Percentiles rank a stretch among this genome's conserved stretches.
These are phyloP conservation scores for Tulasnella sp. DNA, from an alignment of 768 basidiomycete species.

Conservation along the genomic window DNA sequence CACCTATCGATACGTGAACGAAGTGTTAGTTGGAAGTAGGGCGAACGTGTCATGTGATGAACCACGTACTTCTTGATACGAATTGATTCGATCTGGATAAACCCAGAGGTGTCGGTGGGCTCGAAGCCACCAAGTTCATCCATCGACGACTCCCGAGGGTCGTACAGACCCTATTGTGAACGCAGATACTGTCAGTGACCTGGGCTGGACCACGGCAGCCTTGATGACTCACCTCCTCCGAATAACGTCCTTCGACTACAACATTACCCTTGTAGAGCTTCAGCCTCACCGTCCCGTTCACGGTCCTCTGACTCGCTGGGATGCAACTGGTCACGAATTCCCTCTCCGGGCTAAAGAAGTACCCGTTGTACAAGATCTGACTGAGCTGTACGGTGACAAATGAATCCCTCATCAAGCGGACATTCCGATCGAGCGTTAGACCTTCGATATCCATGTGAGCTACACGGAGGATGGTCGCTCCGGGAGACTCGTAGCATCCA, in stretches of 20 bases:
- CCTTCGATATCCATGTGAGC: conserved; percentile 97
- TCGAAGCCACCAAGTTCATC: conserved; percentile 98
- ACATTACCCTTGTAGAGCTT: conserved; percentile 97
- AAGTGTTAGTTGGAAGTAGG: neutral
- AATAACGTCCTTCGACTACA: conserved; percentile 81
- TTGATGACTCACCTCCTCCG: conserved; percentile 53
- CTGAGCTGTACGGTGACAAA: conserved; percentile 87
- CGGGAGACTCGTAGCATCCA: conserved; percentile 98
- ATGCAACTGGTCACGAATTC: conserved; percentile 89
- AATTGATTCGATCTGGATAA: conserved; percentile 96
- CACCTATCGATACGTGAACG: conserved; percentile 40
- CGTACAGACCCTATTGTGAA: conserved; percentile 67
- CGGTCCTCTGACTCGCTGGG: conserved; percentile 89
- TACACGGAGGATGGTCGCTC: conserved; percentile 86
- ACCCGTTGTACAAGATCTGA: conserved; percentile 93
- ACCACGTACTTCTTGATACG: conserved; percentile 84
- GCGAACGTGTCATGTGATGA: neutral
- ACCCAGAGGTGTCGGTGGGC: conserved; percentile 88
- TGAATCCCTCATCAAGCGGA: conserved; percentile 86
- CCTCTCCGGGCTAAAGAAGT: conserved; percentile 99
- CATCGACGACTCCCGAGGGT: conserved; percentile 93
- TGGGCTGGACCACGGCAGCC: neutral
- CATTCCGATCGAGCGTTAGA: conserved; percentile 94
- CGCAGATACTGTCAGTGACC: neutral
- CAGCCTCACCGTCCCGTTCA: conserved; percentile 84